Percentiles rank a stretch among this genome's conserved stretches.
These are phyloP conservation scores for Cenchrus purpureus DNA, from an alignment of 176 grass and related monocot genomes.

Conservation along the genomic window DNA sequence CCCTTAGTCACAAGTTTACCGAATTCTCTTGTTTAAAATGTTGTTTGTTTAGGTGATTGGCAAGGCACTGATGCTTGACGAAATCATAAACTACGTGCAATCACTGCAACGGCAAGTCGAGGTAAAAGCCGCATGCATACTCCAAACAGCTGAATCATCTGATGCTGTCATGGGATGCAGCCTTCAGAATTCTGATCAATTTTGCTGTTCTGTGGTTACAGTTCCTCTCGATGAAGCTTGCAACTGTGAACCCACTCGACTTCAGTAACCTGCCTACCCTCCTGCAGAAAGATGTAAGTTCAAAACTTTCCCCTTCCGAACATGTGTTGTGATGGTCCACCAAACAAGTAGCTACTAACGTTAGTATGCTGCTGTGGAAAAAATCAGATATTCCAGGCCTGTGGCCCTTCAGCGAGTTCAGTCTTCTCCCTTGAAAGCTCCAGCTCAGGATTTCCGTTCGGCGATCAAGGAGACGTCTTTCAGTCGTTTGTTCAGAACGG, in stretches of 20 bases:
- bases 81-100: constrained; percentile 94
- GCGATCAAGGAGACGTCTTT: constrained; percentile 53
- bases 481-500: constrained; percentile 34
- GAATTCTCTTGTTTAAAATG: constrained; percentile 24
- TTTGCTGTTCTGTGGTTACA: constrained; percentile 37
- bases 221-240: constrained; percentile 99
- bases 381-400: constrained; percentile 74
- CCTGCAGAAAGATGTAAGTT: constrained; percentile 82
- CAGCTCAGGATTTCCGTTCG: constrained; percentile 54
- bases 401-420: constrained; percentile 54
- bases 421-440: constrained; percentile 76
- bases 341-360: constrained; percentile 12
- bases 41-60: constrained; percentile 67
- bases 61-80: constrained; percentile 94
- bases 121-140: constrained; percentile 32
- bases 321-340: neutral
- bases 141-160: neutral
- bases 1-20: neutral
- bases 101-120: constrained; percentile 89
- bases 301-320: constrained; percentile 2
- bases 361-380: neutral
- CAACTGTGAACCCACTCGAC: constrained; percentile 92
- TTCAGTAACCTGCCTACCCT: constrained; percentile 72
- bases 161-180: neutral
- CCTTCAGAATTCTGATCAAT: constrained; percentile 38